phyloP scores from a whole-genome alignment of 768 basidiomycete genomes.

The Leucocoprinus sp. region DNA sequence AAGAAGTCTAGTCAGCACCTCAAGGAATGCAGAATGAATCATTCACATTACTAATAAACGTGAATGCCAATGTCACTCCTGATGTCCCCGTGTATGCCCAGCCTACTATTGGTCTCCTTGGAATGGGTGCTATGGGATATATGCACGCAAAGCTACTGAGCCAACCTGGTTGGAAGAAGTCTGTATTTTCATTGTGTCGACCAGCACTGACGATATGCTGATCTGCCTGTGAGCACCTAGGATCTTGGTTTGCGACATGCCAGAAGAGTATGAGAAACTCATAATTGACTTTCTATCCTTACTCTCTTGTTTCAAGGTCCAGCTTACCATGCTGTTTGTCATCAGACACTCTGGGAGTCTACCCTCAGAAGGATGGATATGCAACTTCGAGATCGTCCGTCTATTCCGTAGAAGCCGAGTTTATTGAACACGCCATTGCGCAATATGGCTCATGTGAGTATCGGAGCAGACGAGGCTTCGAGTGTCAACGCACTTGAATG shows the following conservation, averaged over 20 bases:
- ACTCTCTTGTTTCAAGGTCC: not conserved
- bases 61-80: slow-evolving; percentile 25
- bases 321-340: not conserved
- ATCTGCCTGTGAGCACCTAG: slow-evolving; percentile 29
- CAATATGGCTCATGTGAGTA: slow-evolving; percentile 84
- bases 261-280: slow-evolving; percentile 61
- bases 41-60: slow-evolving; percentile 19
- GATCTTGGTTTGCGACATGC: slow-evolving; percentile 84
- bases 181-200: slow-evolving; percentile 8
- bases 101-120: slow-evolving; percentile 83
- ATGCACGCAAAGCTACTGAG: slow-evolving; percentile 83
- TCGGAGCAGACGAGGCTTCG: not conserved
- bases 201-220: not conserved
- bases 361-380: slow-evolving; percentile 70
- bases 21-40: not conserved
- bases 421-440: slow-evolving; percentile 72
- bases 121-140: slow-evolving; percentile 95
- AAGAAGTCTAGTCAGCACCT: too few relatives aligned
- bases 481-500: slow-evolving; percentile 4
- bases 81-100: slow-evolving; percentile 34
- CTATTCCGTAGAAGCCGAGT: slow-evolving; percentile 92
- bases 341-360: slow-evolving; percentile 53
- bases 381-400: slow-evolving; percentile 83
- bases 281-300: slow-evolving; percentile 35
- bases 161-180: slow-evolving; percentile 83